Evolutionary conservation across 2,329 filamentous ascomycete genomes (phyloP).

Genomic region (Furcasterigmium sp.): DNA sequence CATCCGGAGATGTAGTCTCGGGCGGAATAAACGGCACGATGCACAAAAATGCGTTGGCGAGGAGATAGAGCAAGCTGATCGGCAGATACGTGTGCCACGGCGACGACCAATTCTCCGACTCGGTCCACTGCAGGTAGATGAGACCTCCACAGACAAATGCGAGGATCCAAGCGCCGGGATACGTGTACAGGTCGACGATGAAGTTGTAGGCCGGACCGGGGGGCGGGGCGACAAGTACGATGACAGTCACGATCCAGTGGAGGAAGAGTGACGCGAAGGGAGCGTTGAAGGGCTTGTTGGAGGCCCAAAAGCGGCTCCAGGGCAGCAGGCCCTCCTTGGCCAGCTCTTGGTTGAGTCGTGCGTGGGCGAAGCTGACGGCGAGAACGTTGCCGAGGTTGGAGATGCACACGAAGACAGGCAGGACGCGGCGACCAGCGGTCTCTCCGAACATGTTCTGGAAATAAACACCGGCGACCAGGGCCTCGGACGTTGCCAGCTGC

Average conservation of each 20-base stretch:
- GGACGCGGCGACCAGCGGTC: conserved; percentile 39
- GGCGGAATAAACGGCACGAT: conserved; percentile 52
- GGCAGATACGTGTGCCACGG: conserved; percentile 47
- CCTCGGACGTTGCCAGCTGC: conserved; percentile 51
- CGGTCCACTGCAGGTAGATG: conserved; percentile 44
- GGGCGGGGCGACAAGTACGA: conserved; percentile 62
- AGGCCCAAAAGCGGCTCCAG: conserved; percentile 62
- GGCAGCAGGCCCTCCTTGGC: conserved; percentile 66
- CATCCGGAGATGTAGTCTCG: conserved; percentile 34
- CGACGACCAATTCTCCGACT: conserved; percentile 46
- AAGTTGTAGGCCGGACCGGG: conserved; percentile 67
- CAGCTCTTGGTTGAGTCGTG: conserved; percentile 58
- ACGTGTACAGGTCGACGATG: conserved; percentile 47
- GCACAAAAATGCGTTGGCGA: conserved; percentile 47
- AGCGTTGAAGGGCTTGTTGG: conserved; percentile 61
- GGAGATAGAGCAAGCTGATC: conserved; percentile 40
- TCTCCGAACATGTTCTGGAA: conserved; percentile 58
- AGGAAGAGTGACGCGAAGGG: conserved; percentile 58
- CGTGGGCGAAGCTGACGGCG: conserved; percentile 54
- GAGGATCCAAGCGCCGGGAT: conserved; percentile 50
- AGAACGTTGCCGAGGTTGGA: conserved; percentile 59
- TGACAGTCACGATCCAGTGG: conserved; percentile 60
- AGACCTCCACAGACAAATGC: conserved; percentile 44
- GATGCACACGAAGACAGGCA: conserved; percentile 54
- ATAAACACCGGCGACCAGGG: conserved; percentile 56